Base-by-base conservation (phyloP, 2,329 filamentous ascomycete genomes). In the Colletotrichum orbiculare region DNA sequence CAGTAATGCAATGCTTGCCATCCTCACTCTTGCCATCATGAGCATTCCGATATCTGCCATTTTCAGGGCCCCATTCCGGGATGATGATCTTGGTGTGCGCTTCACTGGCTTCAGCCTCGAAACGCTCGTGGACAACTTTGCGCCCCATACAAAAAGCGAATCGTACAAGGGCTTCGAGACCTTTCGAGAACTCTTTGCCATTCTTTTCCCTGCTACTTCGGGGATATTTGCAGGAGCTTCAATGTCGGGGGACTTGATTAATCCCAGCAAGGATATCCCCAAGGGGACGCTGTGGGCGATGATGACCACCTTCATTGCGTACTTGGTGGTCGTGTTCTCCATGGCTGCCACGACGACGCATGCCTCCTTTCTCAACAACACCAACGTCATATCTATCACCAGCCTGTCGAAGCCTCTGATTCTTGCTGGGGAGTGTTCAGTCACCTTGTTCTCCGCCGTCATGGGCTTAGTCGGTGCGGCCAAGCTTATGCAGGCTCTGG, bases 391-490 rank as follows among this genome's bases (percentile, higher is more conserved):
- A 54, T 91, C 94, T 71, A 83, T 93, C 65, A 91, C 88, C n/a
- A 96, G 91, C 72, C 71, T 94, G n/a, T 96, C 91, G 13, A 85
- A 87, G 0, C 81, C 87, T 3, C 73, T 96, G 6, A 89, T 97
- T 34, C 84, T 97, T 3, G 87, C 93, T 1, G 93, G 93, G 62
- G 93, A 97, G 76, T 90, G 94, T 70, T 90, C 93, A 2, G 92
- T 92, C 1, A 90, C 91, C 1, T 89, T 94, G 71, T 97, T 97
- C 78, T 96, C 93, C 0, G 89, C 92, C 5, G 76, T 97, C 55
- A 96, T 97, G 91, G 93, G 93, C 4, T 85, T 97, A 43, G 92
- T 96, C 68, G 93, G 92, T 1, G 91, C 92, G 6, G 91, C 93
- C 35, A 96, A 96, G 74, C 85, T 96, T 11, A 84, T 97, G 35